A percentile compares a stretch with the other conserved stretches of the same genome.
These are phyloP conservation scores for Fusarium sp. DNA, from an alignment of 2,329 filamentous ascomycete species.

Conservation along the genomic window DNA sequence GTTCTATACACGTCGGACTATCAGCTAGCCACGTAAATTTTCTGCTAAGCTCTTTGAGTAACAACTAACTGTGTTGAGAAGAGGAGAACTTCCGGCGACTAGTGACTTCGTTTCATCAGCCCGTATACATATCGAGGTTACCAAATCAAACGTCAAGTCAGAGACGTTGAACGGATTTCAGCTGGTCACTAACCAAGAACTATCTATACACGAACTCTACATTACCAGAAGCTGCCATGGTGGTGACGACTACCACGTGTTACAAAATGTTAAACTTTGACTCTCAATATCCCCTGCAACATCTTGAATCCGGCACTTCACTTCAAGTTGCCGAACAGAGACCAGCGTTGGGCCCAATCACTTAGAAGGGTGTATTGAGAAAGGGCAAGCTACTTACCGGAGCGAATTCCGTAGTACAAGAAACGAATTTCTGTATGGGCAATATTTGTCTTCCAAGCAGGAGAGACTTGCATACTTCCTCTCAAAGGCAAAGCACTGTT, in stretches of 20 bases:
- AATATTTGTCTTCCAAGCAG: neutral
- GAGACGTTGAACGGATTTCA: fast-evolving
- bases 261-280: neutral
- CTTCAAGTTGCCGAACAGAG: neutral
- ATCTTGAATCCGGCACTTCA: neutral
- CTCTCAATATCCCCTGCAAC: neutral
- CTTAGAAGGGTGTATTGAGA: fast-evolving
- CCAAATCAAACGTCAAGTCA: neutral
- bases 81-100: fast-evolving
- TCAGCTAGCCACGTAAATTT: neutral
- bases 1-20: neutral
- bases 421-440: too few species aligned
- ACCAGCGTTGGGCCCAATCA: fast-evolving
- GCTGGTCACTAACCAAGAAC: neutral
- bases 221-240: neutral
- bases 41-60: neutral
- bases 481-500: neutral
- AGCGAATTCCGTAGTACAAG: fast-evolving
- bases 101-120: neutral
- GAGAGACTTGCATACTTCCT: neutral
- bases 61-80: neutral
- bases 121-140: fast-evolving
- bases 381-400: neutral
- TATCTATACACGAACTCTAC: neutral
- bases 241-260: neutral